Percentiles rank a stretch among this genome's conserved stretches.
These are phyloP conservation scores for Pluteus cervinus DNA, from an alignment of 768 basidiomycete species.

Conservation along the genomic window DNA sequence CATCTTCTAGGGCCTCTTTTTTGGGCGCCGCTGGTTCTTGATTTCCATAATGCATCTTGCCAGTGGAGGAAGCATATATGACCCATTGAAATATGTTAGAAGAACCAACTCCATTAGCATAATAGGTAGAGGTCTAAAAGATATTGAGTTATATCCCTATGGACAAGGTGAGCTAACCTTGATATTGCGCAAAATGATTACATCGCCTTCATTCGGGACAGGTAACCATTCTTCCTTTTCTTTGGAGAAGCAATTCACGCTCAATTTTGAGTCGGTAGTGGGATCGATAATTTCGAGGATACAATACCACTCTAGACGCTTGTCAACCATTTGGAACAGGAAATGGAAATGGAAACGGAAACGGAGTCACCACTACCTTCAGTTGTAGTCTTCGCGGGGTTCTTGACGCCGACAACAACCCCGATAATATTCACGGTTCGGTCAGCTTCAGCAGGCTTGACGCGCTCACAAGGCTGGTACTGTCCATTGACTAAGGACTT, in stretches of 20 bases:
- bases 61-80: constrained; percentile 36
- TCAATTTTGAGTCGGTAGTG: constrained; percentile 16
- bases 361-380: constrained; percentile 19
- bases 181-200: constrained; percentile 44
- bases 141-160: background rate
- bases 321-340: constrained; percentile 1
- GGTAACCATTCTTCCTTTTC: constrained; percentile 46
- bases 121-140: constrained; percentile 12
- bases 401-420: constrained; percentile 14
- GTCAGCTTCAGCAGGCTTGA: too few relatives aligned
- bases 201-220: constrained; percentile 34
- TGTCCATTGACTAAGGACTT: too few relatives aligned
- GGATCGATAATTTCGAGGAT: constrained; percentile 48
- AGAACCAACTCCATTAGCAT: constrained; percentile 36
- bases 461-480: too few relatives aligned
- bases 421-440: constrained; percentile 17
- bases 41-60: constrained; percentile 31
- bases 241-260: constrained; percentile 48
- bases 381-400: constrained; percentile 10
- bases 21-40: constrained; percentile 30
- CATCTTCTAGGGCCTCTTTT: constrained; percentile 25
- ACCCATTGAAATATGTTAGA: constrained; percentile 47
- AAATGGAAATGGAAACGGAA: background rate
- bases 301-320: constrained; percentile 47
- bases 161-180: constrained; percentile 30